phyloP scores from a whole-genome alignment of 768 basidiomycete species.

The Tylopilus cervinicoccineus region DNA sequence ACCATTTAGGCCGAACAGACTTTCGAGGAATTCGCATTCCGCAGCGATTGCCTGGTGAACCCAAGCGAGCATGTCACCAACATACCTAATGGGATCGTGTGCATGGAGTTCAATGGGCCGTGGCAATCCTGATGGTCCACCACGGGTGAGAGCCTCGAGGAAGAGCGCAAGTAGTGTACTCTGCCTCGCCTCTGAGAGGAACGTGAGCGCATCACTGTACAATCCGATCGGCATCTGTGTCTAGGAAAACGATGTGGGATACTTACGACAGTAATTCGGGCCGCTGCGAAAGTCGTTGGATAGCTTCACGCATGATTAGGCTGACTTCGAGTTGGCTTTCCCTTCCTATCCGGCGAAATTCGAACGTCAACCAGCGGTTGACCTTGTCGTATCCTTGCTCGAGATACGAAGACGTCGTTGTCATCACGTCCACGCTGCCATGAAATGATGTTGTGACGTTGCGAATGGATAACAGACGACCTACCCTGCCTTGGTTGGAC shows the following conservation, averaged over 20 bases:
- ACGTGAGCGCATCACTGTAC: slow-evolving; percentile 65
- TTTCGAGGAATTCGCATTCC: slow-evolving; percentile 91
- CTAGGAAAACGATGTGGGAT: not conserved
- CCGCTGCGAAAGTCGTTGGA: slow-evolving; percentile 68
- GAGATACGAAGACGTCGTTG: slow-evolving; percentile 72
- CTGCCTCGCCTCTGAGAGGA: slow-evolving; percentile 81
- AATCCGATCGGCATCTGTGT: not conserved
- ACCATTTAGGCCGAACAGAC: slow-evolving; percentile 67
- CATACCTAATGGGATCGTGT: slow-evolving; percentile 93
- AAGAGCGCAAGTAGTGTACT: slow-evolving; percentile 77
- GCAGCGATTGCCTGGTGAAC: slow-evolving; percentile 94
- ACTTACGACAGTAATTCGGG: slow-evolving; percentile 61
- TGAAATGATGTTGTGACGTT: not conserved
- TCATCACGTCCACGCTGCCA: slow-evolving; percentile 85
- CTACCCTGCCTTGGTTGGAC: slow-evolving; percentile 74
- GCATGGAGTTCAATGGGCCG: slow-evolving; percentile 97
- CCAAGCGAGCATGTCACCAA: slow-evolving; percentile 99
- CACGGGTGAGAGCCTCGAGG: slow-evolving; percentile 82
- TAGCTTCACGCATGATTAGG: slow-evolving; percentile 61
- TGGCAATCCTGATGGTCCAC: slow-evolving; percentile 79
- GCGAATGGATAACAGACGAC: no score
- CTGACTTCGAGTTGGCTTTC: slow-evolving; percentile 72
- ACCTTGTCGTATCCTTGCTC: slow-evolving; percentile 92
- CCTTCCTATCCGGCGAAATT: slow-evolving; percentile 75
- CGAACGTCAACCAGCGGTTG: slow-evolving; percentile 77